Evolutionary conservation across 2,329 filamentous ascomycete species (phyloP).

Genomic region (Escovopsis sp.): DNA sequence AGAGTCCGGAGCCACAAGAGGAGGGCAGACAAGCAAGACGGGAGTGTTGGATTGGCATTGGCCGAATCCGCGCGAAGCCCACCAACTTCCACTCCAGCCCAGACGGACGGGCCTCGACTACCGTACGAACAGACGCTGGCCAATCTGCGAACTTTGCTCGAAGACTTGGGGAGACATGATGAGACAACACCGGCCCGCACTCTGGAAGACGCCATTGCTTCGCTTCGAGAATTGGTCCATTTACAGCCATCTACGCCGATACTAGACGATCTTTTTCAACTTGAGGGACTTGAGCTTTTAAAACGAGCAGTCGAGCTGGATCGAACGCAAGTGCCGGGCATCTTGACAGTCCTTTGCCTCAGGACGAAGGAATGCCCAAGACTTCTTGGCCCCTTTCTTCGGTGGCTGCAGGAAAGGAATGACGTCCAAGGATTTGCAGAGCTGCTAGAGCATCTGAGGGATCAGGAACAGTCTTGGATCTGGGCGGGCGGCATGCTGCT

Average conservation of each 20-base stretch:
- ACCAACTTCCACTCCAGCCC: not conserved
- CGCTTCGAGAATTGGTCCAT: slow-evolving; percentile 9
- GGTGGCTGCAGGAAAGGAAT: slow-evolving; percentile 3
- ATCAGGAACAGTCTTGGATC: slow-evolving; percentile 1
- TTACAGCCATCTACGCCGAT: slow-evolving; percentile 6
- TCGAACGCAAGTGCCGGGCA: slow-evolving; percentile 7
- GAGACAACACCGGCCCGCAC: not conserved
- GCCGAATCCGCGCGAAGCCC: not conserved
- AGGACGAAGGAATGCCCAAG: slow-evolving; percentile 12
- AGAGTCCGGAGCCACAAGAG: too few relatives aligned
- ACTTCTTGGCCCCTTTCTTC: slow-evolving; percentile 4
- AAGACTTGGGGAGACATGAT: slow-evolving; percentile 2
- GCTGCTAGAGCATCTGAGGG: slow-evolving; percentile 6
- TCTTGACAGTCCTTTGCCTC: slow-evolving; percentile 11
- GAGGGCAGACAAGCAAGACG: not conserved
- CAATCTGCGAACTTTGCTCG: slow-evolving; percentile 5
- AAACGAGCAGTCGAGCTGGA: slow-evolving; percentile 7
- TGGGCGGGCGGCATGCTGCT: slow-evolving; percentile 8
- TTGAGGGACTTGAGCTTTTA: slow-evolving; percentile 13
- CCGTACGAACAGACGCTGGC: slow-evolving; percentile 5
- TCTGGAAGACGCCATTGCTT: slow-evolving; percentile 5
- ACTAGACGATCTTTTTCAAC: slow-evolving; percentile 4
- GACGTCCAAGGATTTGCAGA: slow-evolving; percentile 4
- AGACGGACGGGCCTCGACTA: not conserved
- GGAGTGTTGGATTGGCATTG: not conserved